Evolutionary conservation across 192 early-diverging fungal species (phyloP).

Genomic region (Coemansia sp.): DNA sequence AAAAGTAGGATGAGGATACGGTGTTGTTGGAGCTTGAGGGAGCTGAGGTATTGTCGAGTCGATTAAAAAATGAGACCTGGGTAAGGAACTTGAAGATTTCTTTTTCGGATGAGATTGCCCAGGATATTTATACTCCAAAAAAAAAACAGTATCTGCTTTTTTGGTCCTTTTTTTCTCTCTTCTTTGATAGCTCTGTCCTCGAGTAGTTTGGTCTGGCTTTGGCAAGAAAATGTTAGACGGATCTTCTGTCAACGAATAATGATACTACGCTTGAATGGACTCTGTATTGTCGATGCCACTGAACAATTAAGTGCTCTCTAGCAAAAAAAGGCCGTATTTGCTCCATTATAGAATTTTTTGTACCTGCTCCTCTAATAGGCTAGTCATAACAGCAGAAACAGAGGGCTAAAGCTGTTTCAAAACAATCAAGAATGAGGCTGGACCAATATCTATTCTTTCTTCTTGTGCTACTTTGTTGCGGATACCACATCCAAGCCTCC

Average conservation of each 20-base stretch:
- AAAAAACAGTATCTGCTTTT: background rate
- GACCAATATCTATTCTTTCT: background rate
- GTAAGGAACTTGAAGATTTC: slow-evolving; percentile 29
- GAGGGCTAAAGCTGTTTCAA: background rate
- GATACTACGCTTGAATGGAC: background rate
- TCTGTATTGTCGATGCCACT: background rate
- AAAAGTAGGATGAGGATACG: background rate
- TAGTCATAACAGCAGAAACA: background rate
- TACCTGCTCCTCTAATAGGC: background rate
- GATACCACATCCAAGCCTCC: background rate
- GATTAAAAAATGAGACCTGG: slow-evolving; percentile 40
- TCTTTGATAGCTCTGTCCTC: background rate
- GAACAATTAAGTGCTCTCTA: background rate
- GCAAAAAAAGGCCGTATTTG: background rate
- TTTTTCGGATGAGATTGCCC: background rate
- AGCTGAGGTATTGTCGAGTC: slow-evolving; percentile 1
- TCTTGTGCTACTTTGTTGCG: background rate
- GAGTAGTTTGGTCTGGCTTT: background rate
- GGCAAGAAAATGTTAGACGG: background rate
- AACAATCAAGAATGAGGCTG: background rate
- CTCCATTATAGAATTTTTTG: background rate
- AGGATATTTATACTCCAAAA: background rate
- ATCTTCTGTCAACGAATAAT: background rate
- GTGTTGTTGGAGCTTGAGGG: slow-evolving; percentile 6
- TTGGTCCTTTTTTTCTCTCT: no score